Conservation (phyloP, 2,329 filamentous ascomycete genomes). For the Botrytis porri region DNA sequence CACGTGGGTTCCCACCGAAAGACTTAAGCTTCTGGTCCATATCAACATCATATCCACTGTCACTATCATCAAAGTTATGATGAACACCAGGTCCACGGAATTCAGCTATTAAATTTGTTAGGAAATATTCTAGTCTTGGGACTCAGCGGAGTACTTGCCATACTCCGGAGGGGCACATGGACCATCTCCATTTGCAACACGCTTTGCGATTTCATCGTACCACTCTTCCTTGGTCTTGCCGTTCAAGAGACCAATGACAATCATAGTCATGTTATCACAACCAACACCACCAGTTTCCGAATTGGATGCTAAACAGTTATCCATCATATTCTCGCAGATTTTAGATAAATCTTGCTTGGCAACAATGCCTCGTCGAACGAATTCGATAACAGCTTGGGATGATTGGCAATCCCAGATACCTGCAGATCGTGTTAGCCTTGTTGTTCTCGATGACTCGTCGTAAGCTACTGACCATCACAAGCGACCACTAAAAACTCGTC, state of each 20-base stretch:
- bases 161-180: constrained; percentile 99
- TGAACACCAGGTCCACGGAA: constrained; percentile 80
- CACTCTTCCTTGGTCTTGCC: constrained; percentile 95
- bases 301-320: constrained; percentile 97
- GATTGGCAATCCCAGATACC: constrained; percentile 99
- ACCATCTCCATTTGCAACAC: constrained; percentile 94
- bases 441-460: not conserved
- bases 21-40: constrained; percentile 60
- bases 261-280: constrained; percentile 99
- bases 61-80: constrained; percentile 78
- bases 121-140: constrained; percentile 23
- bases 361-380: constrained; percentile 92
- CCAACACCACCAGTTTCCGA: constrained; percentile 97
- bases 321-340: constrained; percentile 99
- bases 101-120: constrained; percentile 58
- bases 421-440: constrained; percentile 42
- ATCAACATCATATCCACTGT: constrained; percentile 73
- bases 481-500: constrained; percentile 95
- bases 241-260: constrained; percentile 81
- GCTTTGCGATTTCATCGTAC: constrained; percentile 93
- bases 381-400: constrained; percentile 94
- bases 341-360: constrained; percentile 91
- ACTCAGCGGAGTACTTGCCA: constrained; percentile 56
- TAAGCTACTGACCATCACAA: constrained; percentile 70
- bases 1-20: constrained; percentile 68